Base-by-base conservation (phyloP, 768 basidiomycete genomes). In the Dioszegia crocea region DNA sequence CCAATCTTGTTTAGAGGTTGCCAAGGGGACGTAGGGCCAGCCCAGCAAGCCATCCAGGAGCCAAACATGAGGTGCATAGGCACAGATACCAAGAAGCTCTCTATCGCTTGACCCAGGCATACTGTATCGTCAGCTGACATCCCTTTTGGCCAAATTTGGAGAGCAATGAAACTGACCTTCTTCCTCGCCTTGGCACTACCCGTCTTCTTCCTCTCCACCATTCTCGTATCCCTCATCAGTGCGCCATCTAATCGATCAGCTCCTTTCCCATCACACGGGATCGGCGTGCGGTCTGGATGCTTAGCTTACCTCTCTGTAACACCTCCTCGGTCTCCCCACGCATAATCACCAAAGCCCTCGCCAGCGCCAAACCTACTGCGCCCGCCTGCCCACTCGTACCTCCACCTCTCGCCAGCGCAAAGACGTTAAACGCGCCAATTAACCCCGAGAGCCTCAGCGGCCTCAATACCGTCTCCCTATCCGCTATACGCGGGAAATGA, bases 171-270 rank as follows among this genome's bases (percentile, higher is more conserved):
- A 85, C 89, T 43, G 77, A 92, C 91, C 80, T 83, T 83, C 80
- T 93, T 92, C 78, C 93, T 85, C 60, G 94, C 91, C 81, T 96
- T 96, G 60, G 88, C 84, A 70, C 85, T 77, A 58, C 90, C 90
- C 16, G 94, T 89, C 83, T 99, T 99, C 81, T 99, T 99, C 68
- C 94, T 83, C 79, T 99, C 94, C 29, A 96, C 93, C 89, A 94
- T 89, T 78, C 96, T 87, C 45, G 92, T 91, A 81, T 99, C 94
- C 68, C 93, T 85, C 76, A 85, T 84, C 58, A 91, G 78, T 46
- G 93, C 80, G 80, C 90, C 87, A 59, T 89, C 93, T 96, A 31
- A 9, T 17, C 12, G 3, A 12, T 44, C 30, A 46, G 55, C 53
- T 31, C 38, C 40, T 11, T 43, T 6, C n/a, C n/a, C 29, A 49